Evolutionary conservation across 805 yeast genomes (phyloP).

Genomic region (Lipomyces sp.): DNA sequence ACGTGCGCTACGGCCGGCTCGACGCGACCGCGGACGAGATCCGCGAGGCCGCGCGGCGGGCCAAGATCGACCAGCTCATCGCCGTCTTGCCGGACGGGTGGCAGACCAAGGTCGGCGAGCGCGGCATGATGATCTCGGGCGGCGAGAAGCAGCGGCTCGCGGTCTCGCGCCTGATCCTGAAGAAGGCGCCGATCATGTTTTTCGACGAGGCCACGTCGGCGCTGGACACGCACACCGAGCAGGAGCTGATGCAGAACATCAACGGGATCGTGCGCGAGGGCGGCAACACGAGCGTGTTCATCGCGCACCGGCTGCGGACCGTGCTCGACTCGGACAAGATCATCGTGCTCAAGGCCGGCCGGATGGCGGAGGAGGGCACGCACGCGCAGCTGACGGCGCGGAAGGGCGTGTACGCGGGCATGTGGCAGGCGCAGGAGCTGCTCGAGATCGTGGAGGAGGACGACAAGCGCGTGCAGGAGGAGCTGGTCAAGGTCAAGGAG

Average conservation of each 20-base stretch:
- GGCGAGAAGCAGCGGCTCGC: slow-evolving; percentile 97
- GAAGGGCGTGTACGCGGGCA: slow-evolving; percentile 65
- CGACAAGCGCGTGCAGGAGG: slow-evolving; percentile 13
- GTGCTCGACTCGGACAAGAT: slow-evolving; percentile 92
- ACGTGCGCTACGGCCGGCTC: slow-evolving; percentile 80
- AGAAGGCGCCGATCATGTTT: slow-evolving; percentile 83
- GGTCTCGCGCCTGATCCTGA: slow-evolving; percentile 82
- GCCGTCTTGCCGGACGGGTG: slow-evolving; percentile 76
- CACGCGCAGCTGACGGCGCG: slow-evolving; percentile 60
- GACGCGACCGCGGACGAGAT: slow-evolving; percentile 73
- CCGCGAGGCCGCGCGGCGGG: slow-evolving; percentile 57
- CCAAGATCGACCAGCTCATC: slow-evolving; percentile 63
- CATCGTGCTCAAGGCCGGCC: slow-evolving; percentile 75
- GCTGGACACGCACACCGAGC: slow-evolving; percentile 94
- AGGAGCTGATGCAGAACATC: slow-evolving; percentile 71
- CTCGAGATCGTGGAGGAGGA: slow-evolving; percentile 25
- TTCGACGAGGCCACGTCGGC: slow-evolving; percentile 98
- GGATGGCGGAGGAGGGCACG: slow-evolving; percentile 82
- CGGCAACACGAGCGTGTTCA: slow-evolving; percentile 73
- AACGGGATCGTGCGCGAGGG: slow-evolving; percentile 57
- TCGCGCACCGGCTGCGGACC: slow-evolving; percentile 91
- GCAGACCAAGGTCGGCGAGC: slow-evolving; percentile 87
- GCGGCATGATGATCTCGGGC: slow-evolving; percentile 98
- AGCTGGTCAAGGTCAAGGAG: slow-evolving; percentile 18
- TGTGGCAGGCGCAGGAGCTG: slow-evolving; percentile 79